Conservation (phyloP, 202 grass and related monocot species). For the Miscanthus sacchariflorus region DNA sequence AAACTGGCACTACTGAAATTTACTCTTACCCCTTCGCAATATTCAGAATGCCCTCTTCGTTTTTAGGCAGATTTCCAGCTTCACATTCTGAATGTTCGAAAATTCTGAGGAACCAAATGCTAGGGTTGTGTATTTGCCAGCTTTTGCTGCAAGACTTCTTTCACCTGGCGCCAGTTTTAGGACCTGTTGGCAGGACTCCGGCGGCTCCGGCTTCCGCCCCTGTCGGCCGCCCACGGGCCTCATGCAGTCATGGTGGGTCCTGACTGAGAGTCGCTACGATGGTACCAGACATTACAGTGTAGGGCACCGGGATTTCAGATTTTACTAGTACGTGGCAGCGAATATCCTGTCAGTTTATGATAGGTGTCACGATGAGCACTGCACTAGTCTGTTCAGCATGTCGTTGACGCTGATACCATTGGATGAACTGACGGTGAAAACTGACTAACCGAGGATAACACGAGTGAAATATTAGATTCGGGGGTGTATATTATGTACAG, state of each 20-base stretch:
- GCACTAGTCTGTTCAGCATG: not conserved
- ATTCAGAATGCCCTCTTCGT: not conserved
- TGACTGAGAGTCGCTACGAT: not conserved
- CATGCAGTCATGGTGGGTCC: not conserved
- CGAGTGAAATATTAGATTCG: not conserved
- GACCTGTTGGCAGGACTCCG: too few species aligned
- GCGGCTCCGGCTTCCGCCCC: too few species aligned
- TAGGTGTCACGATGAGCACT: constrained; percentile 16
- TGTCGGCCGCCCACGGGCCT: not conserved
- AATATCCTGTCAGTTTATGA: constrained; percentile 43
- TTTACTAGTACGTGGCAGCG: constrained; percentile 28
- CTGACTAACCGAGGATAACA: not conserved
- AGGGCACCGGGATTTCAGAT: not conserved
- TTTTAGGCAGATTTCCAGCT: not conserved
- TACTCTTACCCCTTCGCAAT: not conserved
- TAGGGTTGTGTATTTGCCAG: not conserved
- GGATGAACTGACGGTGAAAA: not conserved
- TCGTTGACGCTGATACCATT: not conserved
- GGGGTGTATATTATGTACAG: not conserved
- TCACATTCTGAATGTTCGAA: not conserved
- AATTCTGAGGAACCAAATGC: not conserved
- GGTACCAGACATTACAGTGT: not conserved
- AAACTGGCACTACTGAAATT: not conserved
- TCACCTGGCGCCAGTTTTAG: not conserved
- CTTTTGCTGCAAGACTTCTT: not conserved